Evolutionary conservation across 176 grass and related monocot genomes (phyloP), one percentile per base, ranked within the genome.

Genomic region (Avena eriantha): DNA sequence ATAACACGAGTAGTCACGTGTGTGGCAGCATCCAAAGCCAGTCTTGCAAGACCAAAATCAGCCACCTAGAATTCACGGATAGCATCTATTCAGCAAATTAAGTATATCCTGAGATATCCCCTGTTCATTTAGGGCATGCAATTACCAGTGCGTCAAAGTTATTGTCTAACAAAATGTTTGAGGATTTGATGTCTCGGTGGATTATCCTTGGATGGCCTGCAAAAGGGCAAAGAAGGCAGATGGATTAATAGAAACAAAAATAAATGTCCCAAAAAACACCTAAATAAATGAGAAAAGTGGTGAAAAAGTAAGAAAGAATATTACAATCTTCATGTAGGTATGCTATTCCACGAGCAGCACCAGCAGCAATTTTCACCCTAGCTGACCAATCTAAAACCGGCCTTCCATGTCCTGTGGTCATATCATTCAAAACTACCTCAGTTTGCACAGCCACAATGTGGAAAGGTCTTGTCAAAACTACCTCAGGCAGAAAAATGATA

Each of bases 301-400:
- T 15, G 14, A 58, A 13, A 67, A 69, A 31, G n/a, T 43, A 89
- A 39, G 71, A 73, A 88, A 55, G 17, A 79, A 33, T 24, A 84
- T 94, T 95, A 98, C 93, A 98, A 86, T 98, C 96, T 85, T 98
- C 96, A 36, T 98, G 96, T 76, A 95, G 89, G 83, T 98, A 98
- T 31, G 96, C 86, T 63, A 98, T 92, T 83, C 96, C 96, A 76
- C 86, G 93, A 84, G 96, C 93, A 85, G 96, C 96, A 58, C 91
- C 96, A 58, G 90, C 89, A 33, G 93, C 96, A 84, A 98, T 74
- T 70, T 94, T 95, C 72, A 94, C 85, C 76, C 91, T 95, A 51
- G 90, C 90, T 0, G 60, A 47, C 93, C 96, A 98, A 68, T 98
- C 70, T 64, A 98, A 88, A 83, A 92, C 90, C 45, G 91, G 88